phyloP scores from a whole-genome alignment of 2,329 filamentous ascomycete genomes.

The Fusarium cicatricum region DNA sequence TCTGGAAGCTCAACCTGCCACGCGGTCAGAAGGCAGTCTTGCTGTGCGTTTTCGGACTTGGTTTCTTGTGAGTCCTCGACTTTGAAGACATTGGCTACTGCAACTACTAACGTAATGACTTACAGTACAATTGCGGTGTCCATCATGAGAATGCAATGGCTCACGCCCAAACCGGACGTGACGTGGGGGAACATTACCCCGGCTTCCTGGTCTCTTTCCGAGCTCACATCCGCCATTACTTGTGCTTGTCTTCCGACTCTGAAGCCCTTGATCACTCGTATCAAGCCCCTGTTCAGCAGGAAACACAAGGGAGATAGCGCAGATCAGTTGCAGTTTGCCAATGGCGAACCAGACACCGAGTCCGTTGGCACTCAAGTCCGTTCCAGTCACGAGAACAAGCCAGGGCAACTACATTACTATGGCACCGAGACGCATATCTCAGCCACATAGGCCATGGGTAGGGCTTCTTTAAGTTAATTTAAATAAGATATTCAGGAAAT shows the following conservation, averaged over 20 bases:
- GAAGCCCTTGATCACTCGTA: constrained; percentile 7
- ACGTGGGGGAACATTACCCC: constrained; percentile 24
- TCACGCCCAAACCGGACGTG: not conserved
- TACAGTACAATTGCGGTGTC: constrained; percentile 18
- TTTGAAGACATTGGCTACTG: fast-evolving
- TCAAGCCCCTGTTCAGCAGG: not conserved
- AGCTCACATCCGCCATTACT: constrained; percentile 19
- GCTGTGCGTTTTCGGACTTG: constrained; percentile 14
- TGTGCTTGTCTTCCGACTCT: constrained; percentile 31
- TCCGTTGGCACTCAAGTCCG: not conserved
- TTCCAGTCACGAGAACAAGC: not conserved
- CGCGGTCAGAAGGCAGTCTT: constrained; percentile 22
- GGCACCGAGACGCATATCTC: constrained; percentile 11
- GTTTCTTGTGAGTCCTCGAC: constrained; percentile 20
- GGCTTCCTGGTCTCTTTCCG: constrained; percentile 25
- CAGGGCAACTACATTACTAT: constrained; percentile 1
- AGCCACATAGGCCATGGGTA: not conserved
- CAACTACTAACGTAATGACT: not conserved
- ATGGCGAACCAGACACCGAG: not conserved
- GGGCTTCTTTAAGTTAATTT: too few species aligned
- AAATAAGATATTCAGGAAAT: too few species aligned
- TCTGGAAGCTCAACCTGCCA: constrained; percentile 24
- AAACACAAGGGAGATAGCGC: not conserved
- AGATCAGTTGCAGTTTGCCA: not conserved
- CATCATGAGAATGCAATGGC: constrained; percentile 25